These are phyloP conservation scores for Leccinum variicolor DNA, from an alignment of 768 basidiomycete genomes.

Conservation along the genomic window DNA sequence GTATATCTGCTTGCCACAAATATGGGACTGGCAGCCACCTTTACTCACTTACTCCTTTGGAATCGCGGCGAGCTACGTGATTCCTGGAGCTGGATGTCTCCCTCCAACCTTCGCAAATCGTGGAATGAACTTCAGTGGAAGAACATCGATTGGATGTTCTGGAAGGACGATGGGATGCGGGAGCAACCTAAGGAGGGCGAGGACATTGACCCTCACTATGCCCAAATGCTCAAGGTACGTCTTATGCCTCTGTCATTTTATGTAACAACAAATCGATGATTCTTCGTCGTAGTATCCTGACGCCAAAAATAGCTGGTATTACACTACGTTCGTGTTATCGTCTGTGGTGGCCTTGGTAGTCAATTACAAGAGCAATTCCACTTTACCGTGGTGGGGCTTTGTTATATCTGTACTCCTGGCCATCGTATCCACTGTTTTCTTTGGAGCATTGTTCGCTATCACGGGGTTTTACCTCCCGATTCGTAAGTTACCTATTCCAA, in stretches of 20 bases:
- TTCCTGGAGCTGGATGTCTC: constrained; percentile 46
- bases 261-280: background rate
- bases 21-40: constrained; percentile 41
- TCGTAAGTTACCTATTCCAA: constrained; percentile 14
- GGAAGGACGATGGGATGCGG: constrained; percentile 21
- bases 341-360: constrained; percentile 53
- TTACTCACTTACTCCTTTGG: constrained; percentile 54
- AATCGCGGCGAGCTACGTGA: constrained; percentile 46
- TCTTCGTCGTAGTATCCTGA: constrained; percentile 31
- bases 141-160: constrained; percentile 39
- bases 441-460: constrained; percentile 52
- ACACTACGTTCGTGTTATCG: constrained; percentile 18
- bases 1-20: constrained; percentile 19
- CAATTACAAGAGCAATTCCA: constrained; percentile 50
- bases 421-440: constrained; percentile 46
- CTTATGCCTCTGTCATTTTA: constrained; percentile 11
- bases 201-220: constrained; percentile 51
- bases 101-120: constrained; percentile 24
- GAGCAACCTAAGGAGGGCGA: constrained; percentile 34
- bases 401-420: constrained; percentile 53
- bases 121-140: constrained; percentile 24
- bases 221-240: constrained; percentile 43
- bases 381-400: constrained; percentile 59
- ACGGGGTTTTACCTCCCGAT: constrained; percentile 30
- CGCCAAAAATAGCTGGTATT: constrained; percentile 34